Base-by-base conservation (phyloP, 441 rosid genomes). In the Erodium trifolium region DNA sequence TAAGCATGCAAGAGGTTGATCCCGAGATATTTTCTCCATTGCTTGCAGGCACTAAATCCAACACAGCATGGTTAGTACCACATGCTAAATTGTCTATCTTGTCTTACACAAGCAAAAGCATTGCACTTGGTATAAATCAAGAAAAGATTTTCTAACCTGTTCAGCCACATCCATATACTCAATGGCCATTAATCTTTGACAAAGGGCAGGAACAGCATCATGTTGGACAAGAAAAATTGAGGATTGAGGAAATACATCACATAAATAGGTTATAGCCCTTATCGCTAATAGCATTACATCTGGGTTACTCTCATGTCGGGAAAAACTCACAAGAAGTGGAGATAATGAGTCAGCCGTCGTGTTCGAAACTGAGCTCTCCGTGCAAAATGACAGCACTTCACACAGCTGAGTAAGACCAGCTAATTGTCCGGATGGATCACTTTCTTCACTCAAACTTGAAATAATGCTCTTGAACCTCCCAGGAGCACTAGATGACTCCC, bases 101-200 rank as follows among this genome's bases (percentile, higher is more conserved):
- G 39, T 65, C 23, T 5, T 35, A 16, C 23, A 43, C 19, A 43
- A 23, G 19, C 16, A 49, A 70, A 23, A 14, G 23, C 53, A 35
- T 17, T 13, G 45, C 11, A 55, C 27, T 43, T 23, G 27, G 27
- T 23, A 23, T 23, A 31, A 31, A 31, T 31, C 3, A 31, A 31
- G 34, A 31, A 31, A 23, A 31, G 1, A 31, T 31, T 31, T 31
- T 35, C 11, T 47, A 66, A 90, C 99, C 97, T 92, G 97, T 76
- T 95, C 99, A 67, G 99, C 99, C 45, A 95, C 96, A 79, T 95
- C 99, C 82, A 89, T 70, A 77, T 95, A 90, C 77, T 90, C 98
- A 72, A 89, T 85, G 63, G 84, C 86, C 83, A 83, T 72, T 71
- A 94, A 83, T 73, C 83, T 84, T 75, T 89, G 83, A 77, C 99